phyloP scores from a whole-genome alignment of 2,329 filamentous ascomycete genomes.

The Cordyceps cicadae region DNA sequence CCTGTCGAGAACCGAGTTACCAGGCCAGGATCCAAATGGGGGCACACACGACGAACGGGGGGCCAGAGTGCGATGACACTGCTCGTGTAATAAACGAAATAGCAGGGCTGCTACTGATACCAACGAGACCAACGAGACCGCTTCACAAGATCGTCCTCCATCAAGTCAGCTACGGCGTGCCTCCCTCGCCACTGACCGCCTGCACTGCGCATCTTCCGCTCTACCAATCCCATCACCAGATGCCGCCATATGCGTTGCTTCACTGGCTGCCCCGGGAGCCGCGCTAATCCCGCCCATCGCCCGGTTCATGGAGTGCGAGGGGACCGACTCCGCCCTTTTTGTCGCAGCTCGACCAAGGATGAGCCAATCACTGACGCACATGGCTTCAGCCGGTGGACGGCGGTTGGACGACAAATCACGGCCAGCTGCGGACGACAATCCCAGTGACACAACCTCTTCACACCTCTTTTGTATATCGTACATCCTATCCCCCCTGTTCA shows the following conservation, averaged over 20 bases:
- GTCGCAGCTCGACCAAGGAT: background rate
- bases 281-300: conserved; percentile 6
- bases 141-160: background rate
- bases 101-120: background rate
- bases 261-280: conserved; percentile 1
- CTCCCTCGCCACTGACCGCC: background rate
- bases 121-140: background rate
- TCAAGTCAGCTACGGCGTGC: background rate
- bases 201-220: background rate
- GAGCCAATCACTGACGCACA: conserved; percentile 22
- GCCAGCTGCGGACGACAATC: background rate
- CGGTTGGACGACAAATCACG: background rate
- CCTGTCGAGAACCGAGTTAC: background rate
- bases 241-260: conserved; percentile 6
- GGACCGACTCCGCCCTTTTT: background rate
- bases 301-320: background rate
- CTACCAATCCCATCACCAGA: conserved; percentile 3
- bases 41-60: background rate
- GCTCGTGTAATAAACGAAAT: background rate
- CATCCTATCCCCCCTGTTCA: no score
- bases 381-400: conserved; percentile 15
- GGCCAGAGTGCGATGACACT: background rate
- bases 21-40: background rate
- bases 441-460: background rate
- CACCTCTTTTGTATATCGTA: background rate